Evolutionary conservation across 768 basidiomycete genomes (phyloP), one percentile per base, ranked within the genome.

Genomic region (Calvatia gigantea): DNA sequence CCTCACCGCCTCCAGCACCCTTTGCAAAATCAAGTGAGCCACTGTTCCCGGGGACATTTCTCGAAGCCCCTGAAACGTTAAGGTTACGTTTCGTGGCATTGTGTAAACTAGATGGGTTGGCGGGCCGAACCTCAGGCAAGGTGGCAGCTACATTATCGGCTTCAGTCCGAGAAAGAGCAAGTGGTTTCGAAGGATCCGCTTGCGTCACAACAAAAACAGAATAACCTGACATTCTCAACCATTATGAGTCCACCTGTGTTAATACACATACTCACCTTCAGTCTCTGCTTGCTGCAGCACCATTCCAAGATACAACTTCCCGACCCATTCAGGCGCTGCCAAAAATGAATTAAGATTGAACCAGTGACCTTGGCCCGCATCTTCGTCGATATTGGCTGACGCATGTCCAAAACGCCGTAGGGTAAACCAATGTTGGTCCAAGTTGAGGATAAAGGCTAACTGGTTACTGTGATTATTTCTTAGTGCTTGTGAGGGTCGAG

Each of bases 361-460:
- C 92, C 92, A 94, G 67, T 91, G 85, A 11, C 82, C 85, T 49
- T 75, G 72, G 29, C 75, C 82, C 14, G 69, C 67, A 64, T 83
- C 80, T 27, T 68, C 58, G 31, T 72, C 69, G 25, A 71, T 59
- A 51, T 73, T 66, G n/a, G 78, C 60, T 15, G 69, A 70, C 14
- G 79, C 74, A 50, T 63, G 66, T 17, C 91, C 91, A 64, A 95
- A 95, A 17, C 89, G 83, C 42, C 91, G 84, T 29, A 93, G 75
- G 7, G 92, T 87, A 65, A 90, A 91, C 94, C 94, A 97, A 63
- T 96, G 94, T 51, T 90, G 85, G 44, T 87, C 75, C 42, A 87
- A 79, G 65, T 97, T 92, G 31, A 97, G 79, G 54, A 97, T 86
- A 66, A 94, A 97, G 2, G 85, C 94, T 29, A 89, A 79, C 67